These are phyloP conservation scores for Cercospora zeae-maydis DNA, from an alignment of 2,329 filamentous ascomycete species.

Conservation along the genomic window DNA sequence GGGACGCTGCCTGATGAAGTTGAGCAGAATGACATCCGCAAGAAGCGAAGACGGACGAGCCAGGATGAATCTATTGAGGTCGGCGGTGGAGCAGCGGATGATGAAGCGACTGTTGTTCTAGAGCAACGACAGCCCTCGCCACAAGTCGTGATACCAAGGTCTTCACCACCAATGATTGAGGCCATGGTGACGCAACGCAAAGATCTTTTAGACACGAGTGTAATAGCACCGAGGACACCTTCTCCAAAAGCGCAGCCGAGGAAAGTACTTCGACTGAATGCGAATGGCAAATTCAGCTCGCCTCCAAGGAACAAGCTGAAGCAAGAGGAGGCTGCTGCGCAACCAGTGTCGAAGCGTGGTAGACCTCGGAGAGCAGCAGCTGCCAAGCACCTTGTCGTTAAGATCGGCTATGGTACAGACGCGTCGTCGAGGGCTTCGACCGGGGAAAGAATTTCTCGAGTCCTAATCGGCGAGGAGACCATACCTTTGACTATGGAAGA, in stretches of 20 bases:
- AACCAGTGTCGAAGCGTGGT: constrained; percentile 29
- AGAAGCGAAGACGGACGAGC: constrained; percentile 41
- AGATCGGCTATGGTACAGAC: constrained; percentile 53
- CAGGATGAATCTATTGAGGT: constrained; percentile 24
- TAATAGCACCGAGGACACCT: constrained; percentile 3
- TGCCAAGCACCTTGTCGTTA: constrained; percentile 26
- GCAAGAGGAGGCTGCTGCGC: constrained; percentile 17
- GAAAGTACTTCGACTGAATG: constrained; percentile 42
- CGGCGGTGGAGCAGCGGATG: not conserved
- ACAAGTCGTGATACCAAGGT: constrained; percentile 25
- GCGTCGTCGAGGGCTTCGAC: constrained; percentile 46
- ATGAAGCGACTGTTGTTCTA: not conserved
- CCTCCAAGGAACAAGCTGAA: constrained; percentile 37
- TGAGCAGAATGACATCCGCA: constrained; percentile 29
- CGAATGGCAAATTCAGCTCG: constrained; percentile 46
- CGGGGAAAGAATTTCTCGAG: constrained; percentile 60
- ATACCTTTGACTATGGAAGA: not conserved
- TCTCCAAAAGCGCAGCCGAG: constrained; percentile 31
- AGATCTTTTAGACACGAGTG: not conserved
- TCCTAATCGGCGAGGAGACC: constrained; percentile 48
- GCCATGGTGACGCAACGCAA: not conserved
- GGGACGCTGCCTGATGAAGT: not conserved
- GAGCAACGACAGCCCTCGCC: constrained; percentile 11
- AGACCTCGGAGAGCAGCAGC: constrained; percentile 31
- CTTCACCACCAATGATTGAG: constrained; percentile 18